Evolutionary conservation across 2,329 filamentous ascomycete genomes (phyloP).

Genomic region (Alternaria ventricosa): DNA sequence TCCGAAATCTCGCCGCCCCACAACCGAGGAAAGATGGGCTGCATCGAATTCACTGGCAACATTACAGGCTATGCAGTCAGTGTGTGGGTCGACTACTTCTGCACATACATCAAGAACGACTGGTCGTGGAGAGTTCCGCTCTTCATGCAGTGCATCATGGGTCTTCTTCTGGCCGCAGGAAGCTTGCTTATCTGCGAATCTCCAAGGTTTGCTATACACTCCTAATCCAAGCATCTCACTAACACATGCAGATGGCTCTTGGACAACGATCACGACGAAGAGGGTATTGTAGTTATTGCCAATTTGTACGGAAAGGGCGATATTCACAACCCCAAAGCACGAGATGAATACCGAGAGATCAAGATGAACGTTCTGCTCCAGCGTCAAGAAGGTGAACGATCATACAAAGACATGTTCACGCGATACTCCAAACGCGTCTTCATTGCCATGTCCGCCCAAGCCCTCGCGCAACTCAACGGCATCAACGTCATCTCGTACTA

Average conservation of each 20-base stretch:
- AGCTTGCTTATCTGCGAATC: constrained; percentile 96
- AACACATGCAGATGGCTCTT: constrained; percentile 77
- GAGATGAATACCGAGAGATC: constrained; percentile 97
- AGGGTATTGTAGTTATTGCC: constrained; percentile 97
- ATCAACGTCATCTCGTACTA: constrained; percentile 99
- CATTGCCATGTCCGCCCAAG: constrained; percentile 98
- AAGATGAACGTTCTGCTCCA: constrained; percentile 96
- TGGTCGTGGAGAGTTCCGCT: constrained; percentile 91
- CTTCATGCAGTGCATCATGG: constrained; percentile 94
- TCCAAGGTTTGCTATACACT: constrained; percentile 70
- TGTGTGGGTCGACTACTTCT: constrained; percentile 99
- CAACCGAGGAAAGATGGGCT: constrained; percentile 92
- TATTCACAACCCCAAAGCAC: constrained; percentile 88
- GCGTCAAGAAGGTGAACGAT: constrained; percentile 92
- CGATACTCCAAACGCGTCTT: constrained; percentile 91
- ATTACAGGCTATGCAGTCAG: constrained; percentile 95
- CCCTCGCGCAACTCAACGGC: constrained; percentile 92
- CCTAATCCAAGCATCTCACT: constrained; percentile 6
- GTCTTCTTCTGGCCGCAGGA: constrained; percentile 79
- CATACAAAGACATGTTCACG: constrained; percentile 93
- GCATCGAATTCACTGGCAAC: constrained; percentile 98
- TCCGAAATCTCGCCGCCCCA: constrained; percentile 81
- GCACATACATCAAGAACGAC: constrained; percentile 84
- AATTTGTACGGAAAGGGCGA: constrained; percentile 96
- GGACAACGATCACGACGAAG: constrained; percentile 97